These are phyloP conservation scores for Fusarium caatingaense DNA, from an alignment of 2,329 filamentous ascomycete species.

Conservation along the genomic window DNA sequence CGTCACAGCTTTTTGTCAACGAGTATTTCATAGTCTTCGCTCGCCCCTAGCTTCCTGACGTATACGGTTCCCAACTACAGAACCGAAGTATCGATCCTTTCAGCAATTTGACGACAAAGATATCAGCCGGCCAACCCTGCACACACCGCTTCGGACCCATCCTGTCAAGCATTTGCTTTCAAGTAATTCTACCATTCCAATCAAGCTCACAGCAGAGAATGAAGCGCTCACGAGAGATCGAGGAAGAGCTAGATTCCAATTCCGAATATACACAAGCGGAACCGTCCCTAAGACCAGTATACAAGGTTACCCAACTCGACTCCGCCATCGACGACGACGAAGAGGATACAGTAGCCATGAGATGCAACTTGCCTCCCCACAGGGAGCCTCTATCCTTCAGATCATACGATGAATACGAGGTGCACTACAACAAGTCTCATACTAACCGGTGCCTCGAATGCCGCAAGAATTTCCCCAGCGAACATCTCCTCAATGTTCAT, in stretches of 20 bases:
- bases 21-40: background rate
- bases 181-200: conserved; percentile 46
- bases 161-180: conserved; percentile 22
- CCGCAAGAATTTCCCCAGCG: conserved; percentile 86
- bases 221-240: conserved; percentile 72
- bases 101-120: conserved; percentile 1
- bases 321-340: conserved; percentile 50
- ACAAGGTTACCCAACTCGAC: conserved; percentile 73
- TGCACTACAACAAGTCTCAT: conserved; percentile 85
- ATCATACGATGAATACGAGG: conserved; percentile 83
- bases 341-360: conserved; percentile 67
- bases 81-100: background rate
- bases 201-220: conserved; percentile 56
- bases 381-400: conserved; percentile 75
- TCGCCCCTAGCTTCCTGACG: background rate
- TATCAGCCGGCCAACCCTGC: conserved; percentile 16
- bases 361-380: conserved; percentile 86
- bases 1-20: background rate
- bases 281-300: conserved; percentile 46
- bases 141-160: conserved; percentile 39
- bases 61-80: background rate
- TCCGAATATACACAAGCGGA: conserved; percentile 36
- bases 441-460: conserved; percentile 88
- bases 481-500: conserved; percentile 83
- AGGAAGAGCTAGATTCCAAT: conserved; percentile 57